Evolutionary conservation across 2,329 filamentous ascomycete genomes (phyloP), one percentile per base, ranked within the genome.

Genomic region (Tolypocladium capitatum): DNA sequence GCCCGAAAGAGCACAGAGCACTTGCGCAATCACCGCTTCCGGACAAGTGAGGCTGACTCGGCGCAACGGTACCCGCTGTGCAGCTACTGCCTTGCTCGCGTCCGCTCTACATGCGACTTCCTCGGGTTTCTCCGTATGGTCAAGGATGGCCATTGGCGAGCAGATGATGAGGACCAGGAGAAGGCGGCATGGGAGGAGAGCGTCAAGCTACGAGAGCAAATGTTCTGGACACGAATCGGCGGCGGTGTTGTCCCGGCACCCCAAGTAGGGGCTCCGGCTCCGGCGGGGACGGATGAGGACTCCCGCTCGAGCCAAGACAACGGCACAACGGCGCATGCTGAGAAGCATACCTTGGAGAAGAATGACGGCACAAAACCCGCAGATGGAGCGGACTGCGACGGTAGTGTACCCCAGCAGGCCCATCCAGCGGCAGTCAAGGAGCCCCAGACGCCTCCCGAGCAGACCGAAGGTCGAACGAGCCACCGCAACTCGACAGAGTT

Each of bases 191-290:
- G 92, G 92, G 91, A 97, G 61, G 92, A 98, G 69, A 88, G 88
- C 49, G 85, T 96, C 11, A 80, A 84, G 30, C 67, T 97, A 43
- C 76, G 92, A 45, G 92, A 98, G 63, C 83, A 91, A 56, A 95
- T 98, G 85, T 98, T 98, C 63, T 98, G 92, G 92, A 81, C 86
- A 45, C 79, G 92, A 48, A 80, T 98, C 46, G 91, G 91, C 27
- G 92, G 90, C 28, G 92, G 92, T 14, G 88, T 98, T 2, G 69
- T 97, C 13, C 92, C 91, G 1, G 71, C 76, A 10, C 57, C 58
- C 11, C 66, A 66, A 24, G 52, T 47, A 10, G 34, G 5, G 48
- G 58, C n/a, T 51, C 56, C 2, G 51, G 18, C 44, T 13, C 24
- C 33, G 1, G 41, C 34, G 5, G 49, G 49, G 11, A 11, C 46